A percentile compares a stretch with the other conserved stretches of the same genome.
Evolutionary conservation across 1,284 basidiomycete species (phyloP).

Genomic region (Leccinum ponderosum): DNA sequence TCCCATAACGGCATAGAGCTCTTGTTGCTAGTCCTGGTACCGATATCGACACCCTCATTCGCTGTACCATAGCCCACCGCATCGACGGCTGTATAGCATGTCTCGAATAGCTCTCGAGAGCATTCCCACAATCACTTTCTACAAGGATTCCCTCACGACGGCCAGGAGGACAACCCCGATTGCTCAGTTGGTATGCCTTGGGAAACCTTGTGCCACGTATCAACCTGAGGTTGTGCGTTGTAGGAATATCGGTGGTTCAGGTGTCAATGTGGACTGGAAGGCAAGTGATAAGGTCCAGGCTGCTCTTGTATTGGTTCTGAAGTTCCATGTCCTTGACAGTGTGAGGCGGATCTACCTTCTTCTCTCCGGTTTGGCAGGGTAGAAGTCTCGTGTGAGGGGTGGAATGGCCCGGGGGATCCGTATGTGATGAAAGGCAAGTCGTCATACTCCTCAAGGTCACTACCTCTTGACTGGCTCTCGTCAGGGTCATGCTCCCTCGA

Average conservation of each 20-base stretch:
- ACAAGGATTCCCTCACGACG: constrained; percentile 65
- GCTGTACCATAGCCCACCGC: background rate
- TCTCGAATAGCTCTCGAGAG: constrained; percentile 66
- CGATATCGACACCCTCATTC: background rate
- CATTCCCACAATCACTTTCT: constrained; percentile 80
- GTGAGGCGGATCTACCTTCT: constrained; percentile 86
- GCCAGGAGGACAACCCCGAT: constrained; percentile 68
- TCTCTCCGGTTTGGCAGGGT: constrained; percentile 80
- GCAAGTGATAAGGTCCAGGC: constrained; percentile 38
- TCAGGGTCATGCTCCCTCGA: constrained; percentile 82
- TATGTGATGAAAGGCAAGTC: constrained; percentile 79
- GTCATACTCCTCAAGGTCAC: background rate
- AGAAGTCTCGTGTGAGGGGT: constrained; percentile 89
- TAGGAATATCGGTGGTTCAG: constrained; percentile 72
- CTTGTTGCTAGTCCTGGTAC: background rate
- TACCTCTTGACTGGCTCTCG: background rate
- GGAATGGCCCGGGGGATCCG: constrained; percentile 75
- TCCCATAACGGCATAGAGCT: constrained; percentile 11
- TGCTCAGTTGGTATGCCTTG: constrained; percentile 80
- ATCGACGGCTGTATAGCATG: constrained; percentile 41
- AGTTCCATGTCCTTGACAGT: constrained; percentile 45
- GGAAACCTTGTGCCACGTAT: constrained; percentile 73
- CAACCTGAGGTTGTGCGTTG: constrained; percentile 89
- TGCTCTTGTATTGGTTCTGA: constrained; percentile 14
- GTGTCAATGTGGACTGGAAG: constrained; percentile 84